Base-by-base conservation (phyloP, 441 rosid genomes). In the Gossypium trilobum region DNA sequence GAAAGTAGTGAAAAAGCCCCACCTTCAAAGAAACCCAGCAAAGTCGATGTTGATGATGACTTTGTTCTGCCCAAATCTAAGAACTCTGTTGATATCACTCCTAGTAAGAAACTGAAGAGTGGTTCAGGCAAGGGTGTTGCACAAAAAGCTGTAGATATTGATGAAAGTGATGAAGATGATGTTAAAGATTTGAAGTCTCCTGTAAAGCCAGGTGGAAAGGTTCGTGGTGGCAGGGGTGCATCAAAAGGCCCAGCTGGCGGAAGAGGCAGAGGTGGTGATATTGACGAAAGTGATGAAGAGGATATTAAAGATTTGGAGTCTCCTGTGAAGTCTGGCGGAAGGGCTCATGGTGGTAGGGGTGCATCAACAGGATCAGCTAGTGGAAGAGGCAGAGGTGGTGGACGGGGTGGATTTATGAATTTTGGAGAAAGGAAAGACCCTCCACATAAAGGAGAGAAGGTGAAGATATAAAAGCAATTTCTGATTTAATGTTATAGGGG, bases 391-490 rank as follows among this genome's bases (percentile, higher is more conserved):
- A 86, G 97, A 82, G 95, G 94, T 36, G 84, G 96, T 79, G 97
- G 99, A 65, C 85, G 93, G 51, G 92, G 97, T 78, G 97, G 96
- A 73, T 91, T 91, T 83, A 88, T 88, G 97, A 89, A 86, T 81
- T 95, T 90, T 80, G 97, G 95, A 71, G 96, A 92, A 81, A 87
- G 99, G 77, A 95, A 92, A 87, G 97, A 95, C 82, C 99, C 97
- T 78, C 97, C 97, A 0, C 97, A 92, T 77, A 95, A 92, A 88
- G 99, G 99, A 79, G 94, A 95, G 86, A 95, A 91, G 94, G 99
- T 95, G 27, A 69, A 71, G 54, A 10, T 61, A 10, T 67, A 31
- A 11, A 46, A 16, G 22, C 56, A 63, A 58, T 75, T 29, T 69
- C 29, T 61, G 59, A 63, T 36, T 44, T 51, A 68, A 42, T 58